Conservation (phyloP, 1,139 yeast species). For the Zygosaccharomyces pseudobailii region DNA sequence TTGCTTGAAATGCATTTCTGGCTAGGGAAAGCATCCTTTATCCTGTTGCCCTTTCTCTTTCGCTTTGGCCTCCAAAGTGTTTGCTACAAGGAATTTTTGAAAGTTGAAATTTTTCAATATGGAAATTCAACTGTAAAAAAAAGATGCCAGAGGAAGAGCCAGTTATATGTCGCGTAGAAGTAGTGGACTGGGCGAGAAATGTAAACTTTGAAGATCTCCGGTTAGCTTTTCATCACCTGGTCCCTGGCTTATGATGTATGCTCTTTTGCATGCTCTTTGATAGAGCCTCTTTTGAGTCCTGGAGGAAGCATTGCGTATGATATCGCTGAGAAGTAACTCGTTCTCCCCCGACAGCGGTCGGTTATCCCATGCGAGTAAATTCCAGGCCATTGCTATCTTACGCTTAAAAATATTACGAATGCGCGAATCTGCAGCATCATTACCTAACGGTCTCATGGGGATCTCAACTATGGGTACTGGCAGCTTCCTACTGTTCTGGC, state of each 20-base stretch:
- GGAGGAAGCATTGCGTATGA: constrained; percentile 9
- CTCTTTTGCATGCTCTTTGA: constrained; percentile 18
- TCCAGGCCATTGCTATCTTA: constrained; percentile 13
- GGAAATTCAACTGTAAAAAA: too few relatives aligned
- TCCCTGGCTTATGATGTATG: constrained; percentile 13
- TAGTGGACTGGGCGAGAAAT: constrained; percentile 8
- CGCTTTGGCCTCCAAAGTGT: neutral
- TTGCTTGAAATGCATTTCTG: constrained; percentile 13
- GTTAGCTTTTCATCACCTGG: neutral
- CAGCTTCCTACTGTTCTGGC: constrained; percentile 15
- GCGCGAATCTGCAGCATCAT: constrained; percentile 20
- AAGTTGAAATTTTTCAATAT: constrained; percentile 1
- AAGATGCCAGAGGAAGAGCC: neutral
- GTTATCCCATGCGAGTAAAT: constrained; percentile 13
- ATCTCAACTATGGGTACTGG: constrained; percentile 23
- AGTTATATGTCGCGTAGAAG: neutral
- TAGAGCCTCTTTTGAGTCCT: constrained; percentile 16
- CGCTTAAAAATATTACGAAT: constrained; percentile 18
- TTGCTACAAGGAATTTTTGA: neutral
- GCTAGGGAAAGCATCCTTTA: constrained; percentile 10
- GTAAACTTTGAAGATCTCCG: neutral
- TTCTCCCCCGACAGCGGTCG: constrained; percentile 14
- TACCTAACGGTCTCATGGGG: constrained; percentile 22
- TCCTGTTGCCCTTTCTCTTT: neutral
- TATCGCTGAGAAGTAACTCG: constrained; percentile 11